phyloP scores from a whole-genome alignment of 305 asterid species.

The Caryopteris hybrid region DNA sequence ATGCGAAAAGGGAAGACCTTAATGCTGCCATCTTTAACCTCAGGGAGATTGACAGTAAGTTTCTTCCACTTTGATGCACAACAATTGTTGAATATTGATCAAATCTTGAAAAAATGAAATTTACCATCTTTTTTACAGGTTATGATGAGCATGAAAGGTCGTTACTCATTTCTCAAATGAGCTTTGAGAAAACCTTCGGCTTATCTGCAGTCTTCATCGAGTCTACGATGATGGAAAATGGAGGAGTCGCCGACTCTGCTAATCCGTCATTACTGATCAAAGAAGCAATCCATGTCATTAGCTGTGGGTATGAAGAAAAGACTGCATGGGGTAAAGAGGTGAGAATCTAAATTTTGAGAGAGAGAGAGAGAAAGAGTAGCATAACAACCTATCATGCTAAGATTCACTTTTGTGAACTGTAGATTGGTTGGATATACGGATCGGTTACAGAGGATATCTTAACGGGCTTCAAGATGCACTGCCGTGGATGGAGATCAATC shows the following conservation, averaged over 20 bases:
- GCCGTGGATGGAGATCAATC: conserved; percentile 98
- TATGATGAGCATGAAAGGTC: conserved; percentile 92
- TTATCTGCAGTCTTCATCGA: conserved; percentile 82
- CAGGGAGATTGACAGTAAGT: conserved; percentile 88
- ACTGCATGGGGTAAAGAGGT: conserved; percentile 99
- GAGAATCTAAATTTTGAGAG: conserved; percentile 7
- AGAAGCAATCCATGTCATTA: conserved; percentile 95
- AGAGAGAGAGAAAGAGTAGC: too few relatives aligned
- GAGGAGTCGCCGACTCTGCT: conserved; percentile 77
- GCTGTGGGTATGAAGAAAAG: conserved; percentile 96
- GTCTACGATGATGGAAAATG: conserved; percentile 90
- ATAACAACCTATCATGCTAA: neutral
- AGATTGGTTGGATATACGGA: conserved; percentile 99
- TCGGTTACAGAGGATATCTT: conserved; percentile 95
- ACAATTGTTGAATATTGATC: too few relatives aligned
- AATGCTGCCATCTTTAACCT: conserved; percentile 94
- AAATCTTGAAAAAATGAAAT: too few relatives aligned
- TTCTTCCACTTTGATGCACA: neutral
- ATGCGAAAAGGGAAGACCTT: conserved; percentile 89
- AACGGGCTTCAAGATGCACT: conserved; percentile 98
- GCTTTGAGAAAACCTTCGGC: conserved; percentile 95
- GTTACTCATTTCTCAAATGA: conserved; percentile 83
- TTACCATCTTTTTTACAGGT: conserved; percentile 42
- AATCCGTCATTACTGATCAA: conserved; percentile 76
- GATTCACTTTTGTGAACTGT: conserved; percentile 4